Percentiles rank a stretch among this genome's conserved stretches.
phyloP scores from a whole-genome alignment of 768 basidiomycete genomes.

The Kwoniella sp. region DNA sequence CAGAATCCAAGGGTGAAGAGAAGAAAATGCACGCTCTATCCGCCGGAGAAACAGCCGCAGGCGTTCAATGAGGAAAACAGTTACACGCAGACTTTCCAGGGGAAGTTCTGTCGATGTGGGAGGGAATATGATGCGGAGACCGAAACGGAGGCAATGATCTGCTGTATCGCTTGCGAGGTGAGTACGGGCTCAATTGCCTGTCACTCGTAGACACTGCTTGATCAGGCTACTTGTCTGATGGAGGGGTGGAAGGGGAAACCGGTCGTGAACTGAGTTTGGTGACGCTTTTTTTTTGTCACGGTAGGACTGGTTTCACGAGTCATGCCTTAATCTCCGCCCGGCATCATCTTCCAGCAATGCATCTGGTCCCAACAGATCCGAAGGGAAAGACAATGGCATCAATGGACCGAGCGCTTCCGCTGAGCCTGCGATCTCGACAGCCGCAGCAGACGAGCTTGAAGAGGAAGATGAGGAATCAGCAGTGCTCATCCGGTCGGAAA shows the following conservation, averaged over 20 bases:
- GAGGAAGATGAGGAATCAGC: constrained; percentile 46
- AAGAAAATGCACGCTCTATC: constrained; percentile 35
- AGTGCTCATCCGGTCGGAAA: constrained; percentile 42
- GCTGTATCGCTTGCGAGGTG: constrained; percentile 54
- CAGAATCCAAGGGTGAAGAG: constrained; percentile 19
- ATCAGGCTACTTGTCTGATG: no score
- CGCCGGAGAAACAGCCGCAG: constrained; percentile 37
- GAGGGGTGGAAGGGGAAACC: no score
- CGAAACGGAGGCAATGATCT: constrained; percentile 52
- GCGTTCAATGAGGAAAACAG: constrained; percentile 43
- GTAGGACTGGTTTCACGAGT: constrained; percentile 55
- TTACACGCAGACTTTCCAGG: constrained; percentile 46
- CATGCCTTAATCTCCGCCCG: constrained; percentile 43
- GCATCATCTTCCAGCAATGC: neutral
- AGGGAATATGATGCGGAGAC: constrained; percentile 51
- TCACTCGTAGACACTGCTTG: neutral
- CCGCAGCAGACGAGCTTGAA: constrained; percentile 27
- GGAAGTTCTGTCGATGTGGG: constrained; percentile 54
- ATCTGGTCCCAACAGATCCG: neutral
- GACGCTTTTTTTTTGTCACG: neutral
- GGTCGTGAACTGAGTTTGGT: neutral
- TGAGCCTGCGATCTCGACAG: no score
- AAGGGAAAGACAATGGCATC: neutral
- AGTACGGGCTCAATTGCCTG: neutral
- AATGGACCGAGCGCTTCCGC: neutral